Percentiles rank a stretch among this genome's conserved stretches.
These are phyloP conservation scores for Candida sanyiensis DNA, from an alignment of 805 yeast species.

Conservation along the genomic window DNA sequence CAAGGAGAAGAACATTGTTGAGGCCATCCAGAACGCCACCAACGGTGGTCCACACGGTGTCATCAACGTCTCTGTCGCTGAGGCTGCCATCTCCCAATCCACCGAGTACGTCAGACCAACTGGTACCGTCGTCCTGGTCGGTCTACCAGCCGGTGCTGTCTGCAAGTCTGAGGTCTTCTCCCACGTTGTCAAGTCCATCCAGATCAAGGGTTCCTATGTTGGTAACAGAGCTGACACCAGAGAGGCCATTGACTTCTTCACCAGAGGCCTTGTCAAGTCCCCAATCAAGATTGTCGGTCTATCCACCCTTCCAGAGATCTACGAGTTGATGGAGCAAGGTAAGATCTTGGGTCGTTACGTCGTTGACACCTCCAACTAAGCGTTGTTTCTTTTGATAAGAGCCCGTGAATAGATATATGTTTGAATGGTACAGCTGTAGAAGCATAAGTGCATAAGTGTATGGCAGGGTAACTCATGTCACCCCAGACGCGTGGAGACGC, in stretches of 20 bases:
- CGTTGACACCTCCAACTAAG: slow-evolving; percentile 63
- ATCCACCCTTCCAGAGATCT: slow-evolving; percentile 63
- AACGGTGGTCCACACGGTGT: slow-evolving; percentile 75
- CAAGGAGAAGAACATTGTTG: slow-evolving; percentile 47
- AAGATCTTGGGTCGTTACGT: slow-evolving; percentile 86
- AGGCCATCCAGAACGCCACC: slow-evolving; percentile 51
- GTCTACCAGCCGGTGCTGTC: slow-evolving; percentile 77
- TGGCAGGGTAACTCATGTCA: too few species aligned
- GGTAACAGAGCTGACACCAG: slow-evolving; percentile 86
- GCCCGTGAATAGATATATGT: too few species aligned
- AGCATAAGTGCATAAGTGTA: too few species aligned
- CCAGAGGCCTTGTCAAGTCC: slow-evolving; percentile 64
- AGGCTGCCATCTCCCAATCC: slow-evolving; percentile 58
- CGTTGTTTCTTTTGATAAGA: slow-evolving; percentile 26
- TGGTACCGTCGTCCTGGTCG: slow-evolving; percentile 69
- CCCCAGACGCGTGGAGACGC: too few species aligned
- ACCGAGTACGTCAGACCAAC: slow-evolving; percentile 54
- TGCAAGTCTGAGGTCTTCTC: slow-evolving; percentile 64
- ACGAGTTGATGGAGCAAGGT: slow-evolving; percentile 75
- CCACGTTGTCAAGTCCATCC: slow-evolving; percentile 67
- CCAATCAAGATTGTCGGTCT: slow-evolving; percentile 74
- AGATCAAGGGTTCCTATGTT: slow-evolving; percentile 77
- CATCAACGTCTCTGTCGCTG: slow-evolving; percentile 70
- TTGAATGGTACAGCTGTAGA: too few species aligned
- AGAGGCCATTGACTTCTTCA: slow-evolving; percentile 72